Base-by-base conservation (phyloP, 1,139 yeast species). In the Geotrichum cucujoidarum region DNA sequence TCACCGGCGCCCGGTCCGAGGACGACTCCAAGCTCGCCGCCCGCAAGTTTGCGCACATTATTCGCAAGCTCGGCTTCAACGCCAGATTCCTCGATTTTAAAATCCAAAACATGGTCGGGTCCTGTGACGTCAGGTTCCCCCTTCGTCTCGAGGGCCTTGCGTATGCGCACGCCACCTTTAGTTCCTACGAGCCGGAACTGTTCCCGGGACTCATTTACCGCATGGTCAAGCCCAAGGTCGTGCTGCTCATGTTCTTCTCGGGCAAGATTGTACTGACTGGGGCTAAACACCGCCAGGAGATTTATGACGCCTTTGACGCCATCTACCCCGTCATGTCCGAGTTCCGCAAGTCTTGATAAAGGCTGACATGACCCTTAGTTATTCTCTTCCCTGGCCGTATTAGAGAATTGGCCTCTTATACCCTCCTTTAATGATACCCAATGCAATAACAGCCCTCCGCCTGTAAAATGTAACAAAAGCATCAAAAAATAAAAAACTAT, bases 151-250 rank as follows among this genome's bases (percentile, higher is more conserved):
- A 92, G 72, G 99, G 99, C 53, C 77, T 92, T 64, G 98, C 98
- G 11, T 94, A 90, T 67, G 83, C 95, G 58, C 99, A 92, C 77
- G 98, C 98, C 56, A 89, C 96, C 74, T 92, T 92, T 92, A 86
- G 95, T 58, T 87, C 96, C 13, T 92, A 92, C 66, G 99, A 92
- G 70, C 99, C 99, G 4, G 99, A 92, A 70, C 74, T 92, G 65
- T 92, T 92, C 69, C 99, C 99, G 3, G 99, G 99, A 64, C 78
- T 92, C 61, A 92, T 92, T 72, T 92, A 92, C 75, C 89, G 99
- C 77, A 92, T 92, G 99, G 98, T 92, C 62, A 92, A 92, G 67
- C 99, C 99, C 20, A 92, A 92, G 67, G 92, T 92, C 70, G 99
- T 92, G 52, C 73, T 92, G 65, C 77, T 92, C 71, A 90, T 92